Base-by-base conservation (phyloP, 495 filamentous ascomycete species). In the Penicillium flavigenum region DNA sequence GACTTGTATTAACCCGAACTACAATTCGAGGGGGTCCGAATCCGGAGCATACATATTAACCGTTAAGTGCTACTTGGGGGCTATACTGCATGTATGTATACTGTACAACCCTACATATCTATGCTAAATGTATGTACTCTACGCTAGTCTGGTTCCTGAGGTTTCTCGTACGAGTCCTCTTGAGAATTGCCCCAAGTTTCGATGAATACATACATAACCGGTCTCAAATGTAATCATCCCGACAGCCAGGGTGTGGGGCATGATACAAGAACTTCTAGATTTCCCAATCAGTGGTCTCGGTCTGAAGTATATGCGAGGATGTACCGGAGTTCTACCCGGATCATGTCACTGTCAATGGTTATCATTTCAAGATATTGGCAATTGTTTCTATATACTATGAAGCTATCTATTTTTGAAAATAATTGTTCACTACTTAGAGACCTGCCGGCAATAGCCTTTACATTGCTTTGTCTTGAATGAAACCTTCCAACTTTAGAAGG, bases 271-370 rank as follows among this genome's bases (percentile, higher is more conserved):
- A 52, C 54, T 36, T 61, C 57, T 67, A 49, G 58, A 54, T 69
- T 73, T 74, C 71, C 71, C 60, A 69, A 74, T 70, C 47, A 59
- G 67, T 70, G 27, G 54, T 52, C 51, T 61, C 69, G 71, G 71
- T 74, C 65, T 73, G 65, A 58, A 59, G 41, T 54, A 57, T 44
- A 34, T n/a, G 16, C 24, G 24, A 26, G 24, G 24, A 34, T 38
- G 16, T 6, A n/a, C 57, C 60, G 61, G 63, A 60, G 47, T 55
- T 34, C 29, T 44, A 62, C 56, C 56, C 52, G 54, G 16, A 29
- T 9, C 22, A 52, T 42, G 16, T 52, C 36, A 38, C 36, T n/a
- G 34, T 36, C 10, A 34, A 4, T 34, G 34, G 34, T 5, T 14
- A 36, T n/a, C 9, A 2, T 0, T 38, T 38, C 16, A 8, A n/a